Conservation (phyloP, 352 stramenopile species). For the Blastocystis sp. region DNA sequence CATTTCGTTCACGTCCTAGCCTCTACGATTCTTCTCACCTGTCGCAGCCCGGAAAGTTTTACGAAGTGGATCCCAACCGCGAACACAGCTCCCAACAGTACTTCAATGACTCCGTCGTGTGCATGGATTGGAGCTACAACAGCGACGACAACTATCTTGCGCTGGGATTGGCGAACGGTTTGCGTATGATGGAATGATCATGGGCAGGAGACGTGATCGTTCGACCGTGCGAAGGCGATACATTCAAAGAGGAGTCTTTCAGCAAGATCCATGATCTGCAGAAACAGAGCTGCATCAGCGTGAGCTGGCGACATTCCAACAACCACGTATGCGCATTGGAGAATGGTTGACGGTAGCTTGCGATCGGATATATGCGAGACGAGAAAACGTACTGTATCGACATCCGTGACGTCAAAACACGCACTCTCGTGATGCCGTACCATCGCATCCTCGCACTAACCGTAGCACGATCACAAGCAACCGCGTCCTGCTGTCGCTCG, state of each 20-base stretch:
- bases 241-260: constrained; percentile 1
- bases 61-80: constrained; percentile 21
- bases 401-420: not conserved
- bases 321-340: not conserved
- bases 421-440: constrained; percentile 1
- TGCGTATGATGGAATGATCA: not conserved
- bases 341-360: not conserved
- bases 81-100: constrained; percentile 27
- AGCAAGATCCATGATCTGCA: constrained; percentile 10
- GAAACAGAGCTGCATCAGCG: not conserved
- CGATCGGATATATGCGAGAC: not conserved
- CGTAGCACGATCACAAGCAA: not conserved
- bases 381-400: constrained; percentile 40
- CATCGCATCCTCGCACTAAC: not conserved
- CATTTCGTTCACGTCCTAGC: not conserved
- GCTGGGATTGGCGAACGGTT: constrained; percentile 2
- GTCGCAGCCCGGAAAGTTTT: not conserved
- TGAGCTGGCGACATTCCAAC: not conserved
- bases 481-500: not conserved
- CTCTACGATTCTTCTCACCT: constrained; percentile 4
- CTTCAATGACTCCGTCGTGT: constrained; percentile 19
- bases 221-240: not conserved
- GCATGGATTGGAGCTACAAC: constrained; percentile 21
- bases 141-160: not conserved
- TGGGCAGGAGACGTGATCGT: constrained; percentile 28